Percentiles rank a stretch among this genome's conserved stretches.
Conservation (phyloP, 208 protist genomes). For the Angomonas deanei region DNA sequence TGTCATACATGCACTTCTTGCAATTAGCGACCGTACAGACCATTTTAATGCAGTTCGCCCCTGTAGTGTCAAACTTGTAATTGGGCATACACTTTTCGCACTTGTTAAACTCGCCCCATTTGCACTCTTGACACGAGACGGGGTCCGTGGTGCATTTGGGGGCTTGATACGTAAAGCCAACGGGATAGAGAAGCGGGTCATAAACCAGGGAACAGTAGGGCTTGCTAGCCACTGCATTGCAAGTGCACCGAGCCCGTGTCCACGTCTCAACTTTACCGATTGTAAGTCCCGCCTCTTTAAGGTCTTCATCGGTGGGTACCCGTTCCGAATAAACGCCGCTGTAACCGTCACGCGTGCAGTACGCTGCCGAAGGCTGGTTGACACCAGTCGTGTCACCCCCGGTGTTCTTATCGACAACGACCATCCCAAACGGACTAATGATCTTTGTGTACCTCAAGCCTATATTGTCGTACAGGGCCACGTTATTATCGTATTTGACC, state of each 20-base stretch:
- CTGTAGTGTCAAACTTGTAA: background rate
- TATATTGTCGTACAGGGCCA: background rate
- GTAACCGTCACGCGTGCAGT: background rate
- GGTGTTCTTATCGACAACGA: background rate
- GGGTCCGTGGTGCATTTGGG: background rate
- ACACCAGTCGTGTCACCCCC: background rate
- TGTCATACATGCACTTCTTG: background rate
- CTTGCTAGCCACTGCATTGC: background rate
- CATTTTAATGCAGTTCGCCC: background rate
- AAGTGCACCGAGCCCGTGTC: background rate
- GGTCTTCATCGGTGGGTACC: background rate
- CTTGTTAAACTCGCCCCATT: background rate
- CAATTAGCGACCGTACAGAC: background rate
- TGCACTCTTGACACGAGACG: background rate
- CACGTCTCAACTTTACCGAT: background rate
- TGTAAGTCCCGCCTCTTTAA: background rate
- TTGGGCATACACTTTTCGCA: background rate
- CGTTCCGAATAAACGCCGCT: background rate
- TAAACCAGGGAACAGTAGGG: slow-evolving; percentile 2
- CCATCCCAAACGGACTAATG: background rate
- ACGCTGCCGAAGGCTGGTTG: background rate
- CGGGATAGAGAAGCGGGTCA: background rate
- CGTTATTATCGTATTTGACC: background rate
- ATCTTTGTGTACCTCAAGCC: background rate
- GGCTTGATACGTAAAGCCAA: background rate